These are phyloP conservation scores for Penicillium sp. DNA, from an alignment of 2,329 filamentous ascomycete genomes.

Conservation along the genomic window DNA sequence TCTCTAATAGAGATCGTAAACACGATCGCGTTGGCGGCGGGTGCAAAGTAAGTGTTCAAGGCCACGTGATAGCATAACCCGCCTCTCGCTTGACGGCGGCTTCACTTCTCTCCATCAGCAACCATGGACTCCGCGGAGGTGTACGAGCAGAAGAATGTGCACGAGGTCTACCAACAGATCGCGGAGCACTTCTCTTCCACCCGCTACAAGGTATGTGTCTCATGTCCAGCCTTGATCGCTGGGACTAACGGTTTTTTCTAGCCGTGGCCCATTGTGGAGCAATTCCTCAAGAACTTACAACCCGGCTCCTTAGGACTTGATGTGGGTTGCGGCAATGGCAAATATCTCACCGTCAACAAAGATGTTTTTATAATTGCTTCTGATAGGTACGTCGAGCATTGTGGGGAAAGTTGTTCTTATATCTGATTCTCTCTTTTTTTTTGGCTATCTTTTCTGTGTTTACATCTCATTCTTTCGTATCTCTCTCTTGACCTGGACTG, in stretches of 20 bases:
- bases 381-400: conserved; percentile 63
- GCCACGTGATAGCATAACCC: conserved; percentile 15
- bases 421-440: conserved; percentile 14
- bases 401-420: conserved; percentile 44
- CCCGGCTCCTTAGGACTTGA: conserved; percentile 80
- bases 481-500: conserved; percentile 3
- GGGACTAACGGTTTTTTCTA: conserved; percentile 30
- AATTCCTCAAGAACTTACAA: conserved; percentile 66
- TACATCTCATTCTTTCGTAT: conserved; percentile 12
- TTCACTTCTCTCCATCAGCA: conserved; percentile 3
- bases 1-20: neutral
- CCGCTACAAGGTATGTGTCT: conserved; percentile 58
- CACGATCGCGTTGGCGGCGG: neutral
- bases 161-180: conserved; percentile 73
- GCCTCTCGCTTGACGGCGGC: conserved; percentile 12
- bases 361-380: conserved; percentile 77
- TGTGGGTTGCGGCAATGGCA: conserved; percentile 94
- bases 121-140: conserved; percentile 24
- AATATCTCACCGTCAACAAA: conserved; percentile 80
- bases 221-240: neutral
- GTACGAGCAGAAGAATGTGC: conserved; percentile 86
- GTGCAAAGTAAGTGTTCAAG: neutral
- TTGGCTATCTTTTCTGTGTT: conserved; percentile 6
- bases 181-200: conserved; percentile 51
- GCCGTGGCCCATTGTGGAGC: conserved; percentile 89